phyloP scores from a whole-genome alignment of 495 filamentous ascomycete species.

The Cladorrhinum samala region DNA sequence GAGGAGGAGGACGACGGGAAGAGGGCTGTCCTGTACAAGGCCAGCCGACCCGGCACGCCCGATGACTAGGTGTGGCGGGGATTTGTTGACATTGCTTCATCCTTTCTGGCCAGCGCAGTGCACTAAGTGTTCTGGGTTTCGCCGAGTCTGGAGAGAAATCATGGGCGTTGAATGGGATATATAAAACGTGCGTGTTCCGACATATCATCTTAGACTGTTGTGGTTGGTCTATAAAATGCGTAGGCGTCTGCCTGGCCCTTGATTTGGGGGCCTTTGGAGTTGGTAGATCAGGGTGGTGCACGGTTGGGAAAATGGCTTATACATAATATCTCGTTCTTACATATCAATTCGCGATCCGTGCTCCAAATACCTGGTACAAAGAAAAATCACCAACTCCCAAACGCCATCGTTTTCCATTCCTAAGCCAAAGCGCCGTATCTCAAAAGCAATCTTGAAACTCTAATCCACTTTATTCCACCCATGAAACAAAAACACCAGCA shows the following conservation, averaged over 20 bases:
- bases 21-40: constrained; percentile 26
- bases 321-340: background rate
- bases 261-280: no score
- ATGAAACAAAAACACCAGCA: background rate
- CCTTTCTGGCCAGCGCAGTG: background rate
- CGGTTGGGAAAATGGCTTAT: background rate
- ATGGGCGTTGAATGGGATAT: background rate
- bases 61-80: constrained; percentile 34
- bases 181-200: background rate
- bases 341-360: no score
- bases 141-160: background rate
- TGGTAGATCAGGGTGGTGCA: background rate
- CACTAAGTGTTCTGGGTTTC: background rate
- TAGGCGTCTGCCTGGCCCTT: no score
- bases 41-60: constrained; percentile 29
- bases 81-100: constrained; percentile 16
- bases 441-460: no score
- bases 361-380: no score
- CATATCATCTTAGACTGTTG: no score
- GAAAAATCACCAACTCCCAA: background rate
- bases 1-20: constrained; percentile 29
- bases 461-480: no score
- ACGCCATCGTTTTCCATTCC: background rate
- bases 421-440: background rate
- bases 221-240: no score